Conservation (phyloP, 441 rosid genomes). For the Pelargonium fulgidum region DNA sequence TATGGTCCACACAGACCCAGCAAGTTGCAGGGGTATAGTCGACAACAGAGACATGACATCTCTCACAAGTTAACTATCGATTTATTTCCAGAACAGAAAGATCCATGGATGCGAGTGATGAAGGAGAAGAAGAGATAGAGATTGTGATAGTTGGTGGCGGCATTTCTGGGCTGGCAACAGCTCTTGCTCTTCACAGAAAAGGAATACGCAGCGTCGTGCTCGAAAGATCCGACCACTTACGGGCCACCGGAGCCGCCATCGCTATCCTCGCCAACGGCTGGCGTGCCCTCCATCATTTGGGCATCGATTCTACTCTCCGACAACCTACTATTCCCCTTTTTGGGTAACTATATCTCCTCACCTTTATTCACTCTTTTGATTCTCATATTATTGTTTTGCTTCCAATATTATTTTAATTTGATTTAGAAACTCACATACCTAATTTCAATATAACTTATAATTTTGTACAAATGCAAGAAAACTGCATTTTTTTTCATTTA, state of each 20-base stretch:
- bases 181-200: conserved; percentile 61
- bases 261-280: conserved; percentile 48
- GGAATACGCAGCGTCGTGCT: conserved; percentile 42
- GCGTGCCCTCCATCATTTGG: conserved; percentile 50
- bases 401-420: too few relatives aligned
- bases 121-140: conserved; percentile 23
- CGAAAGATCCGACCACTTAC: conserved; percentile 34
- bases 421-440: too few relatives aligned
- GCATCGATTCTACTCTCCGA: conserved; percentile 40
- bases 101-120: not conserved
- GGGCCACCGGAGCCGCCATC: conserved; percentile 43
- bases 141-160: conserved; percentile 58
- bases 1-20: not conserved
- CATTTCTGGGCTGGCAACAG: conserved; percentile 57
- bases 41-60: not conserved
- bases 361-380: not conserved
- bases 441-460: too few relatives aligned
- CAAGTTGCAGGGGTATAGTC: not conserved
- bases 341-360: conserved; percentile 10
- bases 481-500: too few relatives aligned
- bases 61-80: too few relatives aligned
- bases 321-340: conserved; percentile 23
- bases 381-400: too few relatives aligned
- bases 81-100: too few relatives aligned
- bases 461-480: too few relatives aligned